Percentiles rank a stretch among this genome's conserved stretches.
phyloP scores from a whole-genome alignment of 805 yeast genomes.

The Pichia manshurica region DNA sequence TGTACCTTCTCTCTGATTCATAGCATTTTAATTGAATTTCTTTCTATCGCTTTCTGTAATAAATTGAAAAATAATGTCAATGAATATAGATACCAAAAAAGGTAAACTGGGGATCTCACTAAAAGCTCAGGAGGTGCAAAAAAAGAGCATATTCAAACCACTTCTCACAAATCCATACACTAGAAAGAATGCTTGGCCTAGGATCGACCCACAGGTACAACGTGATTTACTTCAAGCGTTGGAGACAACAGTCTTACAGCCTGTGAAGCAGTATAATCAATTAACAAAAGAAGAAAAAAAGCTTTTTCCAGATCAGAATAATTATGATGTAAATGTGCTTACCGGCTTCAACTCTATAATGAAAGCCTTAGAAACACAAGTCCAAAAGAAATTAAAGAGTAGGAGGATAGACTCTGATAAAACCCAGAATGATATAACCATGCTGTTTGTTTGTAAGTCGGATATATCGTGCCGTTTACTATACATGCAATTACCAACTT shows the following conservation, averaged over 20 bases:
- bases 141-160: conserved; percentile 56
- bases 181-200: conserved; percentile 37
- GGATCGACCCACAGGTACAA: conserved; percentile 30
- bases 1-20: too few species aligned
- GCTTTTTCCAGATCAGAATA: conserved; percentile 16
- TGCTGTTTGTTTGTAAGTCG: conserved; percentile 53
- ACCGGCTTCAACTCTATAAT: conserved; percentile 56
- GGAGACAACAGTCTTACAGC: conserved; percentile 10
- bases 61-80: background rate
- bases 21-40: too few species aligned
- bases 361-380: conserved; percentile 40
- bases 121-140: conserved; percentile 21
- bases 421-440: conserved; percentile 22
- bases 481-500: conserved; percentile 52
- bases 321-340: conserved; percentile 21
- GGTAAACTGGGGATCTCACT: background rate
- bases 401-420: background rate
- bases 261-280: conserved; percentile 17
- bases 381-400: conserved; percentile 20
- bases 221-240: conserved; percentile 26
- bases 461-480: conserved; percentile 40
- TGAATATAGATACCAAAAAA: background rate
- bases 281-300: conserved; percentile 23
- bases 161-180: conserved; percentile 60
- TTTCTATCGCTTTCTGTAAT: too few species aligned